Evolutionary conservation across 2,329 filamentous ascomycete species (phyloP).

Genomic region (Colletotrichum noveboracense): DNA sequence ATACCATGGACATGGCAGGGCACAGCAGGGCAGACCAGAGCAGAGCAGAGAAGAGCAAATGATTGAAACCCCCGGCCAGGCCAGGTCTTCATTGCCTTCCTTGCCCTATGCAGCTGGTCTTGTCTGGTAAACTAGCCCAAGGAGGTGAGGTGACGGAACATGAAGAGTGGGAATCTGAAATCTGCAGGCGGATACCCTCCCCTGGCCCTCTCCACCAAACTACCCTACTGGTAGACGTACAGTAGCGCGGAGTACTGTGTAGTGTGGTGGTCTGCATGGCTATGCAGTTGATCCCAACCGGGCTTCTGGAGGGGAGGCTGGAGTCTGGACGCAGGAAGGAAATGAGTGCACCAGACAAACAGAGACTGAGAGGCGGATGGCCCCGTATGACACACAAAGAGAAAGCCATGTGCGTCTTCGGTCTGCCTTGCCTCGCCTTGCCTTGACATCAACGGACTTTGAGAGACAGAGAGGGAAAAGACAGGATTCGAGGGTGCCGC

Average conservation of each 20-base stretch:
- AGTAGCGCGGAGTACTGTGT: slow-evolving; percentile 1
- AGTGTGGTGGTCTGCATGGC: neutral
- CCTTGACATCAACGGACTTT: neutral
- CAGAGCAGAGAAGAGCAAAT: neutral
- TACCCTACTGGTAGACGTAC: slow-evolving; percentile 10
- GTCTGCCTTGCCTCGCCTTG: neutral
- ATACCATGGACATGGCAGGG: neutral
- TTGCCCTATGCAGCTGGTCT: neutral
- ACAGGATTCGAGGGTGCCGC: neutral
- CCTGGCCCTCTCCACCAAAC: slow-evolving; percentile 7
- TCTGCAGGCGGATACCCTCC: neutral
- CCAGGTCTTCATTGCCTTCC: neutral
- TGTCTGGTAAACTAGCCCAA: neutral
- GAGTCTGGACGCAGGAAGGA: neutral
- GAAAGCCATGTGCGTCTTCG: neutral
- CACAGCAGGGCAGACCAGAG: neutral
- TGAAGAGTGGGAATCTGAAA: slow-evolving; percentile 6
- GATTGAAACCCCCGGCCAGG: neutral
- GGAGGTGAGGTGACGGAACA: slow-evolving; percentile 1
- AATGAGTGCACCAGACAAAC: neutral
- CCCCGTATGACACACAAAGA: neutral
- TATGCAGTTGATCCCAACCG: neutral
- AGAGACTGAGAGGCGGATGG: neutral
- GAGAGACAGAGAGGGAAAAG: neutral
- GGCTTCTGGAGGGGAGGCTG: neutral